These are phyloP conservation scores for Neurospora sp. DNA, from an alignment of 495 filamentous ascomycete genomes.

Conservation along the genomic window DNA sequence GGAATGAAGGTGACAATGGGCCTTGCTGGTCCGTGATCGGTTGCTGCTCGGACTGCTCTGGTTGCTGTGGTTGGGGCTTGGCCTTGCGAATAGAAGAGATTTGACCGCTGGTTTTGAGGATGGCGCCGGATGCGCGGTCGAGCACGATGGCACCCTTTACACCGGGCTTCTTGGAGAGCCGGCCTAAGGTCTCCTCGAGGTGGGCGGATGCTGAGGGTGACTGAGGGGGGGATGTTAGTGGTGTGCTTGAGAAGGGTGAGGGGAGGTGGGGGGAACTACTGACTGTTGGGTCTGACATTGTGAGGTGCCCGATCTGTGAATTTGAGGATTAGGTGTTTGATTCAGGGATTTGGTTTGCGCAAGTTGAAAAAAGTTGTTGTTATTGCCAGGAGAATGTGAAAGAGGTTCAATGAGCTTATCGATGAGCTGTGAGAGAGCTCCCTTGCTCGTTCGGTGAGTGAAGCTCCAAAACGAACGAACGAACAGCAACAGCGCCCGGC, in stretches of 20 bases:
- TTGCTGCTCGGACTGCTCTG: not conserved
- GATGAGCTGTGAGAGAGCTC: not conserved
- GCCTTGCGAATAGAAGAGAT: conserved; percentile 35
- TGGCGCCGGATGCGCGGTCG: conserved; percentile 47
- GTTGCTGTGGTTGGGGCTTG: conserved; percentile 9
- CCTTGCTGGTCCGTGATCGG: not conserved
- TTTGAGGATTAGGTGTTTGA: not conserved
- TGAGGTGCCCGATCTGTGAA: not conserved
- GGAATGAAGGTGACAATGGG: not conserved
- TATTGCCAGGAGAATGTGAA: not conserved
- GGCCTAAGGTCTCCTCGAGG: conserved; percentile 42
- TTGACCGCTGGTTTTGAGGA: conserved; percentile 52
- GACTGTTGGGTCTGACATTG: not conserved
- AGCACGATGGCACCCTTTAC: conserved; percentile 55
- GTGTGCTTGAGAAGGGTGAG: not conserved
- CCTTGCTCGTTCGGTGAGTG: not conserved
- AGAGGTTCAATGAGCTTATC: not conserved
- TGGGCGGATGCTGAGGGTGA: conserved; percentile 15
- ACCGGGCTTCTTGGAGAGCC: conserved; percentile 54
- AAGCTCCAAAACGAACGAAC: not conserved
- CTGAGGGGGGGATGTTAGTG: not conserved
- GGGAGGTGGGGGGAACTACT: not conserved
- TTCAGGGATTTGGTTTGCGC: not conserved
- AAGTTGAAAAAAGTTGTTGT: not conserved
- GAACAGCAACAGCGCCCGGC: not conserved